Evolutionary conservation across 2,329 filamentous ascomycete species (phyloP).

Genomic region (Penicillium polonicum): DNA sequence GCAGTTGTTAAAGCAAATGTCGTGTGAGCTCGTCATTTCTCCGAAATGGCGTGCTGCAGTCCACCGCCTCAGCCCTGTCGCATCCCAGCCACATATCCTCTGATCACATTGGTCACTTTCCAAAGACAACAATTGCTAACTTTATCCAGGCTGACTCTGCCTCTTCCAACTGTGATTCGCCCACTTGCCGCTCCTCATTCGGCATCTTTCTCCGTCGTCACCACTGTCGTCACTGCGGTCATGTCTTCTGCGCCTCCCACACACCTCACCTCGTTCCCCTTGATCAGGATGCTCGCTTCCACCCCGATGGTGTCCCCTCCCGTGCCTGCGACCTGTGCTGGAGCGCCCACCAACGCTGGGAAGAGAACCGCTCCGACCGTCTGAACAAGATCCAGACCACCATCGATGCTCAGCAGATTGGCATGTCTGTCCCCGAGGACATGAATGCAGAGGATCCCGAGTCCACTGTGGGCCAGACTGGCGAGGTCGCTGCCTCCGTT

Average conservation of each 20-base stretch:
- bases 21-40: constrained; percentile 24
- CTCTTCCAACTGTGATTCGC: constrained; percentile 56
- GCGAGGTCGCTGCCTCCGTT: constrained; percentile 54
- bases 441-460: constrained; percentile 23
- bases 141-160: constrained; percentile 56
- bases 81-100: neutral
- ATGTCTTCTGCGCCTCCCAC: constrained; percentile 64
- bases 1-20: constrained; percentile 21
- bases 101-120: neutral
- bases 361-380: constrained; percentile 48
- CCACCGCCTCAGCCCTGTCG: neutral
- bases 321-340: constrained; percentile 63
- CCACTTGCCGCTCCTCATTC: constrained; percentile 59
- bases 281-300: constrained; percentile 64
- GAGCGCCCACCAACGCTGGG: constrained; percentile 58
- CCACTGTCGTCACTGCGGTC: constrained; percentile 66
- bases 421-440: constrained; percentile 24
- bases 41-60: constrained; percentile 28
- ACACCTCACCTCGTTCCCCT: constrained; percentile 57
- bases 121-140: constrained; percentile 15
- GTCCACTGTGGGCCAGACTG: constrained; percentile 23
- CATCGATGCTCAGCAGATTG: constrained; percentile 30
- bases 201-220: constrained; percentile 63
- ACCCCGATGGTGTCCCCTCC: constrained; percentile 56
- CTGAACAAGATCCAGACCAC: constrained; percentile 52